Conservation (phyloP, 139 green algal genomes). For the Coelastrella sp. region DNA sequence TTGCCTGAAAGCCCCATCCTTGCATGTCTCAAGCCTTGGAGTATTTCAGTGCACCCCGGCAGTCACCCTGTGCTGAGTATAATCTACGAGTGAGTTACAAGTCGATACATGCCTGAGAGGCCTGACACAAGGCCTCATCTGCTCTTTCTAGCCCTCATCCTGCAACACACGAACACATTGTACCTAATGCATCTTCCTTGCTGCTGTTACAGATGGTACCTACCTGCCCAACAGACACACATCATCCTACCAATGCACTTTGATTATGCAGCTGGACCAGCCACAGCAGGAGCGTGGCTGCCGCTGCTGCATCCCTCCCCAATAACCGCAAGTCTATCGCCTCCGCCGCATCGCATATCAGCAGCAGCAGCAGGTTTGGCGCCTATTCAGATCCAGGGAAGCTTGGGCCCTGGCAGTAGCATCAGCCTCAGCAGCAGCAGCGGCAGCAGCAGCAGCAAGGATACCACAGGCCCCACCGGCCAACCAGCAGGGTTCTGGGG, state of each 20-base stretch:
- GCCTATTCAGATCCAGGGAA: neutral
- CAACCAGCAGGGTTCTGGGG: slow-evolving; percentile 5
- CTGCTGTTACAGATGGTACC: slow-evolving; percentile 14
- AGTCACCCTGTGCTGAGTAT: no score
- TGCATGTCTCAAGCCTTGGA: no score
- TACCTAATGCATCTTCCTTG: no score
- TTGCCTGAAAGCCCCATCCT: no score
- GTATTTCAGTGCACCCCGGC: no score
- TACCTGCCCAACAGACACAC: slow-evolving; percentile 2
- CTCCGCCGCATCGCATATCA: neutral
- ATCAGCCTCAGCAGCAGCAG: neutral
- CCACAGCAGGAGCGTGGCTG: slow-evolving; percentile 14
- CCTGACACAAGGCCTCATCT: no score
- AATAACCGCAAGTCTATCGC: neutral
- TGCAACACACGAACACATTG: no score
- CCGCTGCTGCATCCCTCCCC: neutral
- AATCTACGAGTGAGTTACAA: no score
- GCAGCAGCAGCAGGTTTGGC: slow-evolving; percentile 1
- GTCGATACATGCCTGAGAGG: no score
- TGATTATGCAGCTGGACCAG: slow-evolving; percentile 18
- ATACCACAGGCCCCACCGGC: no score
- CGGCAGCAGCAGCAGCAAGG: slow-evolving; percentile 1
- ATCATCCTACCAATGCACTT: slow-evolving; percentile 4
- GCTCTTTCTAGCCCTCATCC: no score
- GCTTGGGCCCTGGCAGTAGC: neutral